Evolutionary conservation across 2,329 filamentous ascomycete genomes (phyloP).

Genomic region (Acarospora socialis): DNA sequence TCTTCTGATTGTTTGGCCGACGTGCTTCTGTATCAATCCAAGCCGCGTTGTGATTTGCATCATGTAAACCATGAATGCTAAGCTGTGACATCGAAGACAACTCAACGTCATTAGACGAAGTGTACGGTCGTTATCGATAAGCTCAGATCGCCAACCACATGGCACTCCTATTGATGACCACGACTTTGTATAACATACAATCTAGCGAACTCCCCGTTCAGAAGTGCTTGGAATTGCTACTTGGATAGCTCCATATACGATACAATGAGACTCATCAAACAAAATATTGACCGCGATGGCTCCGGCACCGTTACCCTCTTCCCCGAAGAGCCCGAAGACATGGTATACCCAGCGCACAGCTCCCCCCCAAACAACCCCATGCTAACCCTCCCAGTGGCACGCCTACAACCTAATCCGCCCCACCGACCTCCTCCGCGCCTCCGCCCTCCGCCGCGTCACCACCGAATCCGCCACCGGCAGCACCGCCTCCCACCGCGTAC

Average conservation of each 20-base stretch:
- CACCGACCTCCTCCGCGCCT: conserved; percentile 49
- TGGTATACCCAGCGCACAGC: conserved; percentile 34
- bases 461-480: conserved; percentile 45
- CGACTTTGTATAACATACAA: no score
- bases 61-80: no score
- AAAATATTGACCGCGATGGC: conserved; percentile 51
- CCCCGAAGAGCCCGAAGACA: conserved; percentile 62
- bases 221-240: conserved; percentile 12
- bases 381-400: conserved; percentile 43
- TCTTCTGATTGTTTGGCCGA: no score
- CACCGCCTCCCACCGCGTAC: conserved; percentile 48
- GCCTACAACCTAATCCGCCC: conserved; percentile 59
- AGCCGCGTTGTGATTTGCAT: no score
- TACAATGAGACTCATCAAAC: conserved; percentile 52
- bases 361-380: conserved; percentile 3
- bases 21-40: no score
- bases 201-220: no score
- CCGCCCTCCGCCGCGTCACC: conserved; percentile 52
- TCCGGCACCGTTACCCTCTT: conserved; percentile 51
- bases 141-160: no score
- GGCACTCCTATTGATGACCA: no score
- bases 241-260: no score
- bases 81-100: no score
- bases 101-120: no score
- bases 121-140: no score